Evolutionary conservation across 2,329 filamentous ascomycete genomes (phyloP).

Genomic region (Fusarium cicatricum): DNA sequence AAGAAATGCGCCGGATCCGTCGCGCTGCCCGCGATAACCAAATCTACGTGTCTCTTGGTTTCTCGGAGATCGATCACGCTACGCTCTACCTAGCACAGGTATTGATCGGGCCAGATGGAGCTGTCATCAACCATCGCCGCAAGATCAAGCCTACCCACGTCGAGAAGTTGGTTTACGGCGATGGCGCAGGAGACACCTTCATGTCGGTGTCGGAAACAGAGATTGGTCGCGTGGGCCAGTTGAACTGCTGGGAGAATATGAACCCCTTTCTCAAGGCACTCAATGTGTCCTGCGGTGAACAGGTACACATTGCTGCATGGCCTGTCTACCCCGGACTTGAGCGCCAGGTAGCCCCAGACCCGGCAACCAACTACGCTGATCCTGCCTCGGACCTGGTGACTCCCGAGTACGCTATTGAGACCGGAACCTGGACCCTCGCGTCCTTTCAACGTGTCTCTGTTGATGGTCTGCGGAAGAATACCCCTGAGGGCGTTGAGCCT

Average conservation of each 20-base stretch:
- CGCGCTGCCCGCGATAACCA: constrained; percentile 51
- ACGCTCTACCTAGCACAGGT: constrained; percentile 59
- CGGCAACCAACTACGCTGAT: constrained; percentile 40
- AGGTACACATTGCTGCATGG: constrained; percentile 44
- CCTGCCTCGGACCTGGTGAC: constrained; percentile 39
- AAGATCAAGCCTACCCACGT: constrained; percentile 62
- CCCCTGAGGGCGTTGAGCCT: constrained; percentile 38
- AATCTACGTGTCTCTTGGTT: constrained; percentile 58
- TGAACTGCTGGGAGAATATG: constrained; percentile 66
- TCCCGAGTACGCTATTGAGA: constrained; percentile 39
- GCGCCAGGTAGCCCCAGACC: constrained; percentile 35
- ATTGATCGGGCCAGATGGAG: constrained; percentile 58
- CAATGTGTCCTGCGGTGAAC: constrained; percentile 40
- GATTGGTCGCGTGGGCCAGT: constrained; percentile 60
- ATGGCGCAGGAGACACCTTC: constrained; percentile 65
- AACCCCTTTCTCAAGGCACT: constrained; percentile 42
- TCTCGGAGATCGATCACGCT: constrained; percentile 56
- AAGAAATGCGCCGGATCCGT: constrained; percentile 54
- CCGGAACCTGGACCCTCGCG: constrained; percentile 39
- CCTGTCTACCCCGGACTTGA: constrained; percentile 39
- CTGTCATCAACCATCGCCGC: constrained; percentile 56
- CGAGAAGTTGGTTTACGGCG: constrained; percentile 60
- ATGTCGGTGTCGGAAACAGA: constrained; percentile 55
- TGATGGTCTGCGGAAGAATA: constrained; percentile 38
- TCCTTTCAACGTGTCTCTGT: constrained; percentile 38